phyloP scores from a whole-genome alignment of 1,284 basidiomycete species.

The Leccinum ponderosum region DNA sequence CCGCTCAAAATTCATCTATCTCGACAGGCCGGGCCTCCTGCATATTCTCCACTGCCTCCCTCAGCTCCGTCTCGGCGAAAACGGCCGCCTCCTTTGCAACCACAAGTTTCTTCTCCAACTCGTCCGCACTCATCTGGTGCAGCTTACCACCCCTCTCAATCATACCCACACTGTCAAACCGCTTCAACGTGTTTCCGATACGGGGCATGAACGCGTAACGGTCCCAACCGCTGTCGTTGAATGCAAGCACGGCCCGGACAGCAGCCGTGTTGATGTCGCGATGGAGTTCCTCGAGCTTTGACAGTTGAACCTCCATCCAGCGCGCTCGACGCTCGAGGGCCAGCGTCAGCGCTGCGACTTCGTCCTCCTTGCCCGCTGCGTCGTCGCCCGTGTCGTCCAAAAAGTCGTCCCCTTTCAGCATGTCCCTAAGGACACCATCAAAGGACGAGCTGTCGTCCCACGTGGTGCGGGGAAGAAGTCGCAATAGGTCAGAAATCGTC shows the following conservation, averaged over 20 bases:
- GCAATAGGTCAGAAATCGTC: conserved; percentile 79
- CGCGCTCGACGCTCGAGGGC: conserved; percentile 80
- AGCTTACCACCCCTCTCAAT: conserved; percentile 46
- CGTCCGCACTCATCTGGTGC: conserved; percentile 62
- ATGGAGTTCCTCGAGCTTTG: conserved; percentile 81
- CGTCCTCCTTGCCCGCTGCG: conserved; percentile 64
- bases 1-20: conserved; percentile 33
- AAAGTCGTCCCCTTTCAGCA: conserved; percentile 83
- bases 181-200: conserved; percentile 59
- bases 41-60: conserved; percentile 69
- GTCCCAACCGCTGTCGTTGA: conserved; percentile 87
- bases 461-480: conserved; percentile 78
- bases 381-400: conserved; percentile 72
- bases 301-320: conserved; percentile 87
- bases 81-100: conserved; percentile 69
- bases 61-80: conserved; percentile 71
- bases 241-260: conserved; percentile 74
- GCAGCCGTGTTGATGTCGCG: conserved; percentile 85
- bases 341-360: conserved; percentile 76
- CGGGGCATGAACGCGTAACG: conserved; percentile 62
- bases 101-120: conserved; percentile 69
- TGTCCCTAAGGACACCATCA: conserved; percentile 79
- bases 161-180: conserved; percentile 67
- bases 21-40: conserved; percentile 52
- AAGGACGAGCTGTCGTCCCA: conserved; percentile 87